Conservation (phyloP, 2,329 filamentous ascomycete species). For the Trichoderma simmonsii region DNA sequence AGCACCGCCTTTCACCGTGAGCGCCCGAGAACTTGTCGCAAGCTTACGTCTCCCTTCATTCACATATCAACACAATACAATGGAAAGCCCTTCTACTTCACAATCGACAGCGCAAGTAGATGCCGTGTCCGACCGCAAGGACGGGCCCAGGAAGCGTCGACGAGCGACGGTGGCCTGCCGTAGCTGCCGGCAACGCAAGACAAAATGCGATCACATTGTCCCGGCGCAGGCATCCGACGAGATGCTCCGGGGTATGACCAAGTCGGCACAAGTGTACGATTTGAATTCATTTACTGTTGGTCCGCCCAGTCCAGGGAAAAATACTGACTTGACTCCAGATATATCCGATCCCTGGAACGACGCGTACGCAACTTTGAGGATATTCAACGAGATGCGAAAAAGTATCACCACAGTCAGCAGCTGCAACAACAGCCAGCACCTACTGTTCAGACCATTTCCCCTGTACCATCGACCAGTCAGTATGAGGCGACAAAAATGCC, state of each 20-base stretch:
- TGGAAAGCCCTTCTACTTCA: neutral
- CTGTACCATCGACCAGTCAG: neutral
- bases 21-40: neutral
- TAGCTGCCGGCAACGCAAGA: conserved; percentile 11
- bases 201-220: conserved; percentile 15
- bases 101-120: neutral
- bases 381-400: neutral
- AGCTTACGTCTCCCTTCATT: neutral
- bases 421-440: neutral
- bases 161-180: conserved; percentile 13
- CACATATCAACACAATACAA: neutral
- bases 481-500: neutral
- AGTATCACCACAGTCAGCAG: neutral
- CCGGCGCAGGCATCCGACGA: conserved; percentile 11
- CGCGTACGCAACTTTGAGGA: conserved; percentile 13
- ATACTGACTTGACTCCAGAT: neutral
- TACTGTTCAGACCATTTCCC: neutral
- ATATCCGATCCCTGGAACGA: conserved; percentile 5
- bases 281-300: neutral
- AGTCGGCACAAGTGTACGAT: conserved; percentile 1
- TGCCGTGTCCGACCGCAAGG: neutral
- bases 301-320: too few species aligned
- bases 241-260: conserved; percentile 12
- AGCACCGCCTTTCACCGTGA: neutral
- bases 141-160: conserved; percentile 6